phyloP scores from a whole-genome alignment of 768 basidiomycete species.

The Pleurotus giganteus region DNA sequence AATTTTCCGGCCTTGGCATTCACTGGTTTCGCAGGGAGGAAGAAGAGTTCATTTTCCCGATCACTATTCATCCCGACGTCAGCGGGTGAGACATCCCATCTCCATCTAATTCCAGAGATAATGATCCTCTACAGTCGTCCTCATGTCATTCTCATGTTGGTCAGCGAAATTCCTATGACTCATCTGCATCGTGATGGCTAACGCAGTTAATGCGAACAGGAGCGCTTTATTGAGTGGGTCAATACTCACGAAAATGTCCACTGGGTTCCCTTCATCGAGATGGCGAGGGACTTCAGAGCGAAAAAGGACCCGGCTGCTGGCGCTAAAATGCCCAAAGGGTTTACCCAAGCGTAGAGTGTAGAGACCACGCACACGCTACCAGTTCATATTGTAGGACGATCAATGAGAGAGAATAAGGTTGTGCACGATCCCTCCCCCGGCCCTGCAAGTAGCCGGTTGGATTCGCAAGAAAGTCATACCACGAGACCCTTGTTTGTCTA shows the following conservation, averaged over 20 bases:
- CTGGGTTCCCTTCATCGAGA: constrained; percentile 70
- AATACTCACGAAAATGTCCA: constrained; percentile 67
- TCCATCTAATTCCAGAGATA: neutral
- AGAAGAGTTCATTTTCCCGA: constrained; percentile 67
- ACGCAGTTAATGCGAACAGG: constrained; percentile 34
- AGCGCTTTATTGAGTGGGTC: constrained; percentile 74
- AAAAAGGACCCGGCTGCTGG: constrained; percentile 45
- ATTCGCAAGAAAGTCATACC: neutral
- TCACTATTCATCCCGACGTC: constrained; percentile 80
- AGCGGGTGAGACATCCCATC: constrained; percentile 46
- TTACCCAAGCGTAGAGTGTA: constrained; percentile 14
- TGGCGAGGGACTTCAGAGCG: constrained; percentile 59
- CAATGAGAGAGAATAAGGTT: neutral
- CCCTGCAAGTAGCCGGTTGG: neutral
- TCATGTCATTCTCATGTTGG: constrained; percentile 74
- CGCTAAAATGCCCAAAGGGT: constrained; percentile 56
- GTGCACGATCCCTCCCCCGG: neutral
- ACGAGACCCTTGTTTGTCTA: neutral
- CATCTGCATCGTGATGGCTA: neutral
- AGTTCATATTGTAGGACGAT: neutral
- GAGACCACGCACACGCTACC: neutral
- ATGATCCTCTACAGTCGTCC: constrained; percentile 41
- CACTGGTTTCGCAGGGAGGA: constrained; percentile 42
- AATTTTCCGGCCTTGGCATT: neutral
- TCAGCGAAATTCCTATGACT: constrained; percentile 18